Evolutionary conservation across 208 protist species (phyloP).

Genomic region (Trypanosoma lewisi): DNA sequence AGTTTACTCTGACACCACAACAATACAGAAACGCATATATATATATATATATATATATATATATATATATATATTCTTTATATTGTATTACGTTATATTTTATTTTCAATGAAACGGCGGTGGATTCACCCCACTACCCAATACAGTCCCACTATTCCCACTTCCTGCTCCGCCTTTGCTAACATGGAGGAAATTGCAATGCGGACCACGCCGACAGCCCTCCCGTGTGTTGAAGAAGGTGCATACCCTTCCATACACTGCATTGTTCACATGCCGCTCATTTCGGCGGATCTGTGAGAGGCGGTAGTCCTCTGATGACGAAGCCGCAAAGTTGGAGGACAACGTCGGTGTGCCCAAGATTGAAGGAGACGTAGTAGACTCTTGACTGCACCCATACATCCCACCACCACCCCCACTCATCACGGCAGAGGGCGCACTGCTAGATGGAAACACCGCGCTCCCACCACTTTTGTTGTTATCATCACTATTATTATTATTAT

Average conservation of each 20-base stretch:
- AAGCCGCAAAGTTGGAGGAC: background rate
- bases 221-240: conserved; percentile 65
- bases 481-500: too few relatives aligned
- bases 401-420: too few relatives aligned
- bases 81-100: background rate
- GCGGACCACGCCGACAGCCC: conserved; percentile 56
- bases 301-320: conserved; percentile 56
- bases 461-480: too few relatives aligned
- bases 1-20: too few relatives aligned
- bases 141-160: background rate
- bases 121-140: background rate
- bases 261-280: conserved; percentile 63
- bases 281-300: conserved; percentile 71
- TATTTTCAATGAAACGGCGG: background rate
- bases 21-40: too few relatives aligned
- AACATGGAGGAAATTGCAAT: conserved; percentile 69
- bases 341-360: conserved; percentile 11
- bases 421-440: too few relatives aligned
- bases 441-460: too few relatives aligned
- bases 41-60: too few relatives aligned
- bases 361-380: background rate
- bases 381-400: too few relatives aligned
- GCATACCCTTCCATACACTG: conserved; percentile 42
- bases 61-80: too few relatives aligned
- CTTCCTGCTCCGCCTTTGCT: conserved; percentile 22